Evolutionary conservation across 306 rosid genomes (phyloP), one percentile per base, ranked within the genome.

Genomic region (Amphicarpaea edgeworthii): DNA sequence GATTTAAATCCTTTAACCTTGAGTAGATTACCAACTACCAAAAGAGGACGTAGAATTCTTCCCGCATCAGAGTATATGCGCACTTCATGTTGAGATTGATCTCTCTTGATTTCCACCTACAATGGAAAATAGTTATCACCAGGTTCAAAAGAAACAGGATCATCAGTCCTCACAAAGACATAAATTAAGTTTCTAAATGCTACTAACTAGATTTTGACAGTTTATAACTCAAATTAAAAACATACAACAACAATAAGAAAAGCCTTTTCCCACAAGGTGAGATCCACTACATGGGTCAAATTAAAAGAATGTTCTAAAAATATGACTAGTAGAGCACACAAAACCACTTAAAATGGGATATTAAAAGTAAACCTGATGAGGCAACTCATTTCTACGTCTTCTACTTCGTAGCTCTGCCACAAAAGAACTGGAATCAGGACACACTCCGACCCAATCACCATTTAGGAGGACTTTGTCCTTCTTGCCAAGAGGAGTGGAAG

Each of bases 391-490:
- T 60, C 70, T 80, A n/a, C 92, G 90, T 16, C 99, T 83, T 80
- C 58, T 83, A 34, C 70, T 85, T 72, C 93, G 88, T 12, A 96
- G 86, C 63, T 66, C 83, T 0, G 49, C 63, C 24, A 86, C 97
- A 86, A 96, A 96, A 21, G 85, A 72, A 49, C 42, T 20, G 73
- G 99, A 85, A 81, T 89, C 83, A 21, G 73, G 75, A 84, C 98
- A 92, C 30, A 90, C 87, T 62, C 99, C 99, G 76, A 90, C 85
- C 99, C 99, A 96, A 20, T 89, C 95, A 51, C 99, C 99, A 68
- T 92, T 90, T 57, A 92, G 77, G 78, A 96, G 86, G 69, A 96
- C 85, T 82, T 89, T 96, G 57, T 84, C 70, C 83, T 78, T 90
- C 77, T 86, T 81, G n/a, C 77, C 77, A 24, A 96, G 77, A 58